phyloP scores from a whole-genome alignment of 805 yeast species.

The Yamadazyma sp. region DNA sequence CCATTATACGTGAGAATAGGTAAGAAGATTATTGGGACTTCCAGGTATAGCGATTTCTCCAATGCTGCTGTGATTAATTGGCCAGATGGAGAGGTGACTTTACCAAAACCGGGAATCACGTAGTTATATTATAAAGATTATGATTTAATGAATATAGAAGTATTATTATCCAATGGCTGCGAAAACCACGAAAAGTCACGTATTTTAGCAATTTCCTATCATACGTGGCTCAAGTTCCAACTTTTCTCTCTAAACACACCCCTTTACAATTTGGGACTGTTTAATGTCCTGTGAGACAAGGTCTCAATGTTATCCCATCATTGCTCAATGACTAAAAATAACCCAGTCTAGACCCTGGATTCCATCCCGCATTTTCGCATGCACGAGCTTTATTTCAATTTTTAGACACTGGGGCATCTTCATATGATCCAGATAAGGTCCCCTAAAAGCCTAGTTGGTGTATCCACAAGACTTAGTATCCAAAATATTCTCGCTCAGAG shows the following conservation, averaged over 20 bases:
- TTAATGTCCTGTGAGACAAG: too few relatives aligned
- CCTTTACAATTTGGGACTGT: too few relatives aligned
- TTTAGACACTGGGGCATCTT: too few relatives aligned
- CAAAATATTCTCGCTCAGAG: conserved; percentile 3
- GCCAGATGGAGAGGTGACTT: conserved; percentile 57
- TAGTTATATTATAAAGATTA: conserved; percentile 15
- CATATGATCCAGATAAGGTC: conserved; percentile 5
- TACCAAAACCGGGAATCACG: conserved; percentile 56
- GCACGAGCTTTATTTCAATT: background rate
- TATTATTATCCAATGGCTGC: too few relatives aligned
- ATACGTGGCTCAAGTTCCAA: too few relatives aligned
- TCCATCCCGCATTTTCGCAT: conserved; percentile 1
- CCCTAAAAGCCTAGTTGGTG: background rate
- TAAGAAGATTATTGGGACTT: conserved; percentile 39
- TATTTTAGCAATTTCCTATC: too few relatives aligned
- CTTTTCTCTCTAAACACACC: too few relatives aligned
- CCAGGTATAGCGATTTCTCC: conserved; percentile 59
- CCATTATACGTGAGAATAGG: conserved; percentile 59
- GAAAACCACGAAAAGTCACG: too few relatives aligned
- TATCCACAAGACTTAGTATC: conserved; percentile 6
- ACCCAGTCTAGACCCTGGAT: background rate
- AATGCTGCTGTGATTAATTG: conserved; percentile 58
- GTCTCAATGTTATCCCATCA: too few relatives aligned
- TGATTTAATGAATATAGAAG: too few relatives aligned
- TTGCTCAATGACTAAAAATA: too few relatives aligned